Evolutionary conservation across 331 rosid species (phyloP).

Genomic region (Erythrophleum ivorense): DNA sequence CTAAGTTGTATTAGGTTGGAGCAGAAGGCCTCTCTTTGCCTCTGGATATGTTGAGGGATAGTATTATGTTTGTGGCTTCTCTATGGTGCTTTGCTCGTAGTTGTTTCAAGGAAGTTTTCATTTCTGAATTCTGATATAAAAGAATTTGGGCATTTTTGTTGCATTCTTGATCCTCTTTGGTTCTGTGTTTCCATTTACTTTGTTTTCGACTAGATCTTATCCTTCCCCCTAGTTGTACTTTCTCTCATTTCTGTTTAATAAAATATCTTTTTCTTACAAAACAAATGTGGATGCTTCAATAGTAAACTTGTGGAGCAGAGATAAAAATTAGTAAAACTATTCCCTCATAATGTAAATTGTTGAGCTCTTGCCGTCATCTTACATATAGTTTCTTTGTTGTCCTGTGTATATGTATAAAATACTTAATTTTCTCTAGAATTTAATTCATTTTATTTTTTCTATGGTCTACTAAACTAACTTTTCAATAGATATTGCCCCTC

Average conservation of each 20-base stretch:
- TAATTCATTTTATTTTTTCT: conserved; percentile 18
- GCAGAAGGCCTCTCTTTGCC: neutral
- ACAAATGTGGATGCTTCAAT: neutral
- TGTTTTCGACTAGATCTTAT: neutral
- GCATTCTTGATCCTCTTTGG: neutral
- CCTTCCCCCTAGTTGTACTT: neutral
- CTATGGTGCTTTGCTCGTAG: neutral
- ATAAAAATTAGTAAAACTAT: neutral
- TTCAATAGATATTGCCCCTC: conserved; percentile 78
- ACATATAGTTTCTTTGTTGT: conserved; percentile 16
- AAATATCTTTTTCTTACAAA: neutral
- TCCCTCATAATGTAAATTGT: conserved; percentile 14
- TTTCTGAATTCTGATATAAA: neutral
- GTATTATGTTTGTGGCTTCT: neutral
- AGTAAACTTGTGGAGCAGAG: conserved; percentile 23
- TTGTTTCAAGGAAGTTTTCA: neutral
- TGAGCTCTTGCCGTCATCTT: conserved; percentile 21
- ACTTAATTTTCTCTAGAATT: conserved; percentile 32
- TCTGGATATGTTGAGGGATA: neutral
- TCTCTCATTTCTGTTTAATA: neutral
- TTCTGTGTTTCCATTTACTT: neutral
- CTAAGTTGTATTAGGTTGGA: neutral
- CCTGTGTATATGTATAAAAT: conserved; percentile 1
- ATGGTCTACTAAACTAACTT: conserved; percentile 37
- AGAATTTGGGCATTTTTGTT: neutral